Conservation (phyloP, 1,284 basidiomycete species). For the Cyathus olla region DNA sequence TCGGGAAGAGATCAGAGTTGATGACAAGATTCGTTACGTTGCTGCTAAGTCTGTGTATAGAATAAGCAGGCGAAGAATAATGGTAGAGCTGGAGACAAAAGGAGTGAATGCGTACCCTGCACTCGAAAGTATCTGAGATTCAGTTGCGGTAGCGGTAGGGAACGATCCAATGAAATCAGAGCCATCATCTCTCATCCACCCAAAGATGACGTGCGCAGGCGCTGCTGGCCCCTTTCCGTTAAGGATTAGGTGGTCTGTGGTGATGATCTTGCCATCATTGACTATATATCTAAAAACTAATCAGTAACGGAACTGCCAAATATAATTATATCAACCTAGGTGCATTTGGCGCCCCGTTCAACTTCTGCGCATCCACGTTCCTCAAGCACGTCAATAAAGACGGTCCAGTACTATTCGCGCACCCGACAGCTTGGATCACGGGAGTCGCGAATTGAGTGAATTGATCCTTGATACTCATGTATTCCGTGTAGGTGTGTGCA, state of each 20-base stretch:
- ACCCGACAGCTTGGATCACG: constrained; percentile 31
- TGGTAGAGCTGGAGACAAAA: background rate
- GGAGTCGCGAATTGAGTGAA: constrained; percentile 19
- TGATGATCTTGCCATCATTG: constrained; percentile 57
- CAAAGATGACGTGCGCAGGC: constrained; percentile 57
- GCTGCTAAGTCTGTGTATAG: constrained; percentile 8
- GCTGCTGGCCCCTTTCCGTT: constrained; percentile 50
- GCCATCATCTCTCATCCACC: constrained; percentile 55
- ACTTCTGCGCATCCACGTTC: constrained; percentile 15
- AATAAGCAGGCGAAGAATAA: background rate
- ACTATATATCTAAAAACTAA: constrained; percentile 47
- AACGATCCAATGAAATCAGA: constrained; percentile 41
- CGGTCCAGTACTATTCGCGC: constrained; percentile 18
- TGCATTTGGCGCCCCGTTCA: constrained; percentile 27
- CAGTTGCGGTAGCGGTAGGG: constrained; percentile 23
- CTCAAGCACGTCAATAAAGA: constrained; percentile 33
- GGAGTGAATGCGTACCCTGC: constrained; percentile 24
- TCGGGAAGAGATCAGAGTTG: constrained; percentile 31
- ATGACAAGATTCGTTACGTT: constrained; percentile 21
- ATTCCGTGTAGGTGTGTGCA: constrained; percentile 43
- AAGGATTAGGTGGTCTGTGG: constrained; percentile 47
- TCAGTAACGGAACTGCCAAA: too few species aligned
- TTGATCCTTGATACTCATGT: constrained; percentile 35
- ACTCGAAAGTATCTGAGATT: constrained; percentile 19
- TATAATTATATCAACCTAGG: constrained; percentile 16